Evolutionary conservation across 805 yeast species (phyloP).

Genomic region (Debaryomyces maramus): DNA sequence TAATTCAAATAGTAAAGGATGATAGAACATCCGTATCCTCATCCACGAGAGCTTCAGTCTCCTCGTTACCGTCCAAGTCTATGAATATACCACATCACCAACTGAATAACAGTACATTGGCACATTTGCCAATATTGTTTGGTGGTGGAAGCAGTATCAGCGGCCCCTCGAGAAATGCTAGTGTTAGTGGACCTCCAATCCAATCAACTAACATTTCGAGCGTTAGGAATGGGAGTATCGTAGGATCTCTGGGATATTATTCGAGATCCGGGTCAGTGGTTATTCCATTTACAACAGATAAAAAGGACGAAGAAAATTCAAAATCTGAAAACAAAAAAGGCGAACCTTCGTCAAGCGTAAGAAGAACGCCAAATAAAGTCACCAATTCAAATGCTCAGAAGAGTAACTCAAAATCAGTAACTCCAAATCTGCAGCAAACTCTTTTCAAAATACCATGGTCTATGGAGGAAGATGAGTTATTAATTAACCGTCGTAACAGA

Average conservation of each 20-base stretch:
- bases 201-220: constrained; percentile 39
- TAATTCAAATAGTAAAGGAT: constrained; percentile 42
- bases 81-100: constrained; percentile 51
- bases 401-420: constrained; percentile 2
- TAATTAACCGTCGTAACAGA: constrained; percentile 52
- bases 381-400: constrained; percentile 4
- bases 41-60: constrained; percentile 38
- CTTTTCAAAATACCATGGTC: constrained; percentile 46
- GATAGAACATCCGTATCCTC: constrained; percentile 35
- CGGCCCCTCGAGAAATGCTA: constrained; percentile 41
- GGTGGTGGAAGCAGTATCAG: constrained; percentile 42
- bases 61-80: constrained; percentile 43
- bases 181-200: constrained; percentile 30
- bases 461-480: constrained; percentile 71
- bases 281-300: constrained; percentile 32
- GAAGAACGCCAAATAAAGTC: constrained; percentile 3
- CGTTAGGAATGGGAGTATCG: constrained; percentile 42
- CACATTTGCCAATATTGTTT: constrained; percentile 43
- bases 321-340: constrained; percentile 20
- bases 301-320: constrained; percentile 22
- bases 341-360: constrained; percentile 3
- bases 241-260: constrained; percentile 31
- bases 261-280: constrained; percentile 40
- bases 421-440: constrained; percentile 13
- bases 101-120: constrained; percentile 36